Evolutionary conservation across 179 eudicot genomes (phyloP).

Genomic region (Beta corolliflora): DNA sequence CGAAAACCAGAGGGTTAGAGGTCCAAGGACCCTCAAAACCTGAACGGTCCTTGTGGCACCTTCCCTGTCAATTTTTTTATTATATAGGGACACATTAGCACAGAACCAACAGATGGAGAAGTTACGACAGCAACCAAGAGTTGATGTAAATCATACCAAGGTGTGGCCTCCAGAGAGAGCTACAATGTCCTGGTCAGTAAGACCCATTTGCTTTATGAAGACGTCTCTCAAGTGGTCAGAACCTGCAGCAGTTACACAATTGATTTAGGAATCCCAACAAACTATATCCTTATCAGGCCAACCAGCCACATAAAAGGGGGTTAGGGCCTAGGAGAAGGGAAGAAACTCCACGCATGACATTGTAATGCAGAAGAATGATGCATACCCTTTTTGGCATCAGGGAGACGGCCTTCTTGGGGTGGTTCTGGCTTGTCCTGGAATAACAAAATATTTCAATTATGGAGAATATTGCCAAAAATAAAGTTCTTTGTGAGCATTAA

Average conservation of each 20-base stretch:
- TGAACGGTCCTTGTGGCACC: conserved; percentile 91
- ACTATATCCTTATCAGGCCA: background rate
- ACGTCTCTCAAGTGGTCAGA: conserved; percentile 79
- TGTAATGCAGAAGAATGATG: background rate
- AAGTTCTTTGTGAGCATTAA: background rate
- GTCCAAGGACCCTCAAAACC: conserved; percentile 96
- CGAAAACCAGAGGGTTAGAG: conserved; percentile 74
- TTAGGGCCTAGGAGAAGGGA: background rate
- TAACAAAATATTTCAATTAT: background rate
- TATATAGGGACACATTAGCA: background rate
- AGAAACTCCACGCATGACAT: background rate
- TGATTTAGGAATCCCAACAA: background rate
- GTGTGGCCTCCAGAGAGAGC: conserved; percentile 90
- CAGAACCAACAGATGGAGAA: background rate
- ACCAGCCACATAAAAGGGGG: background rate
- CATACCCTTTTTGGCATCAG: conserved; percentile 76
- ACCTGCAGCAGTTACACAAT: conserved; percentile 45
- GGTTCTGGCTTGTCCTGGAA: conserved; percentile 72
- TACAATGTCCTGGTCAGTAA: conserved; percentile 75
- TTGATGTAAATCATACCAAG: conserved; percentile 45
- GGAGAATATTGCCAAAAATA: background rate
- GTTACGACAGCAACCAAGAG: background rate
- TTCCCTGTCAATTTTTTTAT: conserved; percentile 47
- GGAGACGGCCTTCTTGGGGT: conserved; percentile 83
- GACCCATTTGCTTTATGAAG: conserved; percentile 82